These are phyloP conservation scores for Hanseniaspora valbyensis DNA, from an alignment of 805 yeast genomes.

Conservation along the genomic window DNA sequence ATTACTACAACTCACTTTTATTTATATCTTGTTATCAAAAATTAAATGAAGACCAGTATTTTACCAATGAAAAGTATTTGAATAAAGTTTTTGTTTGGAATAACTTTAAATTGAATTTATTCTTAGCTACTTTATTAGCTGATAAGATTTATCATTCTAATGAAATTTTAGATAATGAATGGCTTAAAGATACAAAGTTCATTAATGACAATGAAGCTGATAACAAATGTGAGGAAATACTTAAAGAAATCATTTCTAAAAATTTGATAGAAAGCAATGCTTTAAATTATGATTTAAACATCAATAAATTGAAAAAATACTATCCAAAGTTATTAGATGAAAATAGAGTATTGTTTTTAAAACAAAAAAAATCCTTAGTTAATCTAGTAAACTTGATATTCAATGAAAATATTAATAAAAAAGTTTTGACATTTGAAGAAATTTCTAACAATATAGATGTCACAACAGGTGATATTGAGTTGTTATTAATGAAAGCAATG, in stretches of 20 bases:
- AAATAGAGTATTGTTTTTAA: constrained; percentile 42
- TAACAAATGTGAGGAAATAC: constrained; percentile 49
- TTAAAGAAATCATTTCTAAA: constrained; percentile 54
- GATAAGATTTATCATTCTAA: constrained; percentile 92
- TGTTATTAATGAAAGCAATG: constrained; percentile 80
- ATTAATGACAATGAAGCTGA: constrained; percentile 42
- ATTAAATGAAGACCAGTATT: constrained; percentile 15
- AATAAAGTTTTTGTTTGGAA: constrained; percentile 34
- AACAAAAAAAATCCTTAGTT: constrained; percentile 87
- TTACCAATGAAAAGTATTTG: constrained; percentile 19
- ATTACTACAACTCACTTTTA: constrained; percentile 69
- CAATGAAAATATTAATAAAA: constrained; percentile 48
- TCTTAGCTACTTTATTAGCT: constrained; percentile 80
- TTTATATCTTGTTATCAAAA: constrained; percentile 49
- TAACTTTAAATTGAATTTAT: constrained; percentile 59
- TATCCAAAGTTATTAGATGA: constrained; percentile 23
- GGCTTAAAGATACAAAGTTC: constrained; percentile 28
- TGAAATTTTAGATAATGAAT: constrained; percentile 79
- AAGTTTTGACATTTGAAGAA: constrained; percentile 60
- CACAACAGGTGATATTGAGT: constrained; percentile 61
- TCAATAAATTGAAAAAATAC: constrained; percentile 47
- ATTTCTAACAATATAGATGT: constrained; percentile 63
- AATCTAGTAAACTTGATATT: constrained; percentile 81
- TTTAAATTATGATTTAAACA: constrained; percentile 32
- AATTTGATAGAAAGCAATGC: constrained; percentile 64